Evolutionary conservation across 176 grass and related monocot genomes (phyloP), one percentile per base, ranked within the genome.

Genomic region (Avena sativa): DNA sequence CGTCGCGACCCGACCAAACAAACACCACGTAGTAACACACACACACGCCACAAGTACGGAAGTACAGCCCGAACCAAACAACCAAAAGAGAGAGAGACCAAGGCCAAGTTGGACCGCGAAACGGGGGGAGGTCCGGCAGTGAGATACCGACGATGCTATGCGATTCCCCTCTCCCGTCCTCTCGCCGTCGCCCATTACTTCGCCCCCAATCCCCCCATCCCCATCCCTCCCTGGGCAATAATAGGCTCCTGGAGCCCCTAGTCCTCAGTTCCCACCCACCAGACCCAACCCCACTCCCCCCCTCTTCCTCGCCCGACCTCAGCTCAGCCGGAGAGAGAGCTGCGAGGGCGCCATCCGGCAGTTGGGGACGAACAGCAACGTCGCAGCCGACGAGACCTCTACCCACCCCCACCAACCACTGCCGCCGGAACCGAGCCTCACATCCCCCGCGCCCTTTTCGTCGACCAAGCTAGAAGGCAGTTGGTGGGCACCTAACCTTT

Each of bases 331-430:
- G 32, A 34, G 32, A 34, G 9, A 26, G 84, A 75, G 85, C 89
- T 75, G 81, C 67, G 48, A 69, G 57, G 77, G 51, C 44, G 85
- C 86, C 81, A 85, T 87, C 89, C 57, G 19, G 58, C 49, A 88
- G 81, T 20, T 71, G 69, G 19, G 60, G 64, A 23, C 50, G 53
- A 71, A 91, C 90, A 82, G 90, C 90, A 82, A 91, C 90, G 71
- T 79, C 83, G 0, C 69, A 91, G 86, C 90, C 78, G 86, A 56
- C 89, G 85, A 64, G 6, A 10, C 65, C 76, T 75, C 76, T 75
- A 4, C 89, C 83, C 83, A 82, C 82, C 90, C 86, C 71, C 90
- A 85, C 78, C 90, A 63, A 78, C 32, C 12, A 34, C 51, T 2
- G 5, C 67, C 60, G 3, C 71, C 11, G 60, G 52, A 9, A 23